Conservation (phyloP, 177 flowering plant genomes). For the Vitis hybrid region DNA sequence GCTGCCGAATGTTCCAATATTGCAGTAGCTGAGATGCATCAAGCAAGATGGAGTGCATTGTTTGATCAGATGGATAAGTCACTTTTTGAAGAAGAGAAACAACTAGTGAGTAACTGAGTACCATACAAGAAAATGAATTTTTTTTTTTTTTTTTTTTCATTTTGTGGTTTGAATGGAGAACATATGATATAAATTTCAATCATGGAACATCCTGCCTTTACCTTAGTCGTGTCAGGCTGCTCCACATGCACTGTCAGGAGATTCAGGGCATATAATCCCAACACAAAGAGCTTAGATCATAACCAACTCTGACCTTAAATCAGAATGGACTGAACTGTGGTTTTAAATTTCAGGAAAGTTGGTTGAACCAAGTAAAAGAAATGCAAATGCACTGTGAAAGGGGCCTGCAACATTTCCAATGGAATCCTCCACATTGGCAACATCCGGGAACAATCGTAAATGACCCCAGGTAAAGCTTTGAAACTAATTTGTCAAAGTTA, state of each 20-base stretch:
- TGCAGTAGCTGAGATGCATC: constrained; percentile 55
- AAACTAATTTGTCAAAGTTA: too few relatives aligned
- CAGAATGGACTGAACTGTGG: neutral
- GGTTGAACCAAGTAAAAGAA: constrained; percentile 77
- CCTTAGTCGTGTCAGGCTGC: too few relatives aligned
- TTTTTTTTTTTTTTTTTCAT: neutral
- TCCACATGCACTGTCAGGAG: too few relatives aligned
- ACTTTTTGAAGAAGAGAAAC: constrained; percentile 77
- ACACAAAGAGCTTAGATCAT: too few relatives aligned
- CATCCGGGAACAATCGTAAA: constrained; percentile 25
- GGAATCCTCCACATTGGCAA: constrained; percentile 22
- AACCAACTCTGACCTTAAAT: neutral
- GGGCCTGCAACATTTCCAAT: constrained; percentile 51
- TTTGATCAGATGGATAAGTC: constrained; percentile 79
- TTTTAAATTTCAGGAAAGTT: constrained; percentile 54
- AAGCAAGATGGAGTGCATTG: constrained; percentile 55
- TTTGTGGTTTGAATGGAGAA: too few relatives aligned
- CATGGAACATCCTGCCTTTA: too few relatives aligned
- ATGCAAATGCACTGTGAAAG: constrained; percentile 71
- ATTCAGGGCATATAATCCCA: too few relatives aligned
- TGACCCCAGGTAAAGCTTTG: constrained; percentile 41
- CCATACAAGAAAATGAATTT: neutral
- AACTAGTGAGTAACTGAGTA: constrained; percentile 54
- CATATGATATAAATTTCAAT: too few relatives aligned
- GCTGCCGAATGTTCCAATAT: constrained; percentile 18